A percentile compares a stretch with the other conserved stretches of the same genome.
phyloP scores from a whole-genome alignment of 129 eudicot species.

The carrot (Daucus carota) region DH1_v3.0 NC_030389.2:43939001-43939500 shows the following conservation, averaged over 20 bases:
- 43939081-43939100: too few relatives aligned
- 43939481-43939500: neutral
- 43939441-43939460: neutral
- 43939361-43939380: too few relatives aligned
- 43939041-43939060: too few relatives aligned
- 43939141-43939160: too few relatives aligned
- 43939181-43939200: too few relatives aligned
- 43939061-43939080: too few relatives aligned
- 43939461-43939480: neutral
- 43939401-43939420: neutral
- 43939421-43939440: neutral
- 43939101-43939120: too few relatives aligned
- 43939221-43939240: neutral
- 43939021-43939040: too few relatives aligned
- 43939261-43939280: neutral
- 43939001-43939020: too few relatives aligned
- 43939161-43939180: too few relatives aligned
- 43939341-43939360: neutral
- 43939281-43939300: neutral
- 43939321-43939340: neutral
- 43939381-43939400: neutral
- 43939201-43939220: too few relatives aligned
- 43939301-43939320: neutral
- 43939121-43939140: too few relatives aligned
- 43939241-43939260: neutral